Base-by-base conservation (phyloP, 2,329 filamentous ascomycete species). In the Phialophora expanda region DNA sequence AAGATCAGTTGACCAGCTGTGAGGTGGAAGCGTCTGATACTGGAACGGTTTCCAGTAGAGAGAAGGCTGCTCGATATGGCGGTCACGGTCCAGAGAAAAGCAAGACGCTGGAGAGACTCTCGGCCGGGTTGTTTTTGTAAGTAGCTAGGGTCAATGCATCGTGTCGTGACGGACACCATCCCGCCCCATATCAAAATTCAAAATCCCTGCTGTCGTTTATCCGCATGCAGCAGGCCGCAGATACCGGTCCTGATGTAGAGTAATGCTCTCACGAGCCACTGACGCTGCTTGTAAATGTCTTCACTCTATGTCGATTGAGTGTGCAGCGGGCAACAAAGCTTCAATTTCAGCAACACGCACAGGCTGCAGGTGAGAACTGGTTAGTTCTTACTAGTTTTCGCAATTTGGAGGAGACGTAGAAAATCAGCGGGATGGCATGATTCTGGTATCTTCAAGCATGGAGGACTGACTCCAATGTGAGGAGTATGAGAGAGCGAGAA, bases 71-170 rank as follows among this genome's bases (percentile, higher is more conserved):
- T 30, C 26, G 24, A 50, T 24, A 61, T 28, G 30, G 5, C 2
- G 20, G 22, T 30, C 58, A 28, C 12, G 24, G n/a, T 5, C 48
- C 22, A 22, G 22, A n/a, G 28, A 9, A 30, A 9, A 8, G 12
- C 5, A 12, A 20, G n/a, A 7, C 8, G 8, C 9, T 20, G 28
- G 34, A 55, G 22, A 55, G 11, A 34, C 34, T 12, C 28, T 9
- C 53, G 3, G 46, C 28, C 46, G 60, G 60, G 60, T 46, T 62
- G 60, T 26, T 5, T 32, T 34, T 26, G 34, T 20, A 48, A 38
- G 24, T 44, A 17, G 44, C 60, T 44, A 50, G 60, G 51, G 44
- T 62, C 24, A 34, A 34, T 56, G 53, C 38, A 34, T 56, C 50
- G 30, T 28, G 24, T 30, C 44, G 41, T 38, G 53, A 34, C 28